Conservation (phyloP, 2,329 filamentous ascomycete species). For the Fusarium siculi region DNA sequence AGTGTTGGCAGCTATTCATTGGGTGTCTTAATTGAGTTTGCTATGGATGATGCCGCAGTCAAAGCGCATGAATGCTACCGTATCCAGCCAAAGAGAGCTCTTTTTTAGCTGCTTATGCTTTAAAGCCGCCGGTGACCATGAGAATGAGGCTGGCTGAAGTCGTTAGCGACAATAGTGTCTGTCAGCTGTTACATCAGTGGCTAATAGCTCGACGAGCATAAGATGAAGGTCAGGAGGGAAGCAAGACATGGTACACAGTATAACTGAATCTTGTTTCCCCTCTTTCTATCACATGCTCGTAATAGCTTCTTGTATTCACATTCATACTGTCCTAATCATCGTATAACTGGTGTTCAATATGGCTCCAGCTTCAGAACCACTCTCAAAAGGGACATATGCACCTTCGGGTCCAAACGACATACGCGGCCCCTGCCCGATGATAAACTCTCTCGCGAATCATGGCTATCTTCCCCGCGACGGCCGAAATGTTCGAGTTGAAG, state of each 20-base stretch:
- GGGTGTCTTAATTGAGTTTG: background rate
- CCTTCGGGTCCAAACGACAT: conserved; percentile 32
- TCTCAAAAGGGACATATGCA: conserved; percentile 31
- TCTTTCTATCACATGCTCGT: background rate
- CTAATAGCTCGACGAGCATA: background rate
- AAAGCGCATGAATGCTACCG: background rate
- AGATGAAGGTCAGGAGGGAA: background rate
- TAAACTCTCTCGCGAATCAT: conserved; percentile 41
- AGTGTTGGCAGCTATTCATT: background rate
- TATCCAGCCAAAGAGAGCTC: background rate
- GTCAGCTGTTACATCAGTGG: background rate
- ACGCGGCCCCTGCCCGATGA: conserved; percentile 39
- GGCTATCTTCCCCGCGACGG: conserved; percentile 41
- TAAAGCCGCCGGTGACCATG: background rate
- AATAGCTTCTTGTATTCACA: background rate
- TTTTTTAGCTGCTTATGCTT: background rate
- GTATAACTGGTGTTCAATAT: background rate
- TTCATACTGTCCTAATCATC: background rate
- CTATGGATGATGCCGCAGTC: background rate
- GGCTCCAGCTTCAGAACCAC: conserved; percentile 14
- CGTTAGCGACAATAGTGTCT: conserved; percentile 12
- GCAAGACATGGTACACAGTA: background rate
- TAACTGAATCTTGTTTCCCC: background rate
- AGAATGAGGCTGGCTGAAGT: conserved; percentile 12
- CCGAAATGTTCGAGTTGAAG: conserved; percentile 26